Base-by-base conservation (phyloP, 1,284 basidiomycete species). In the Ganoderma leucocontextum region DNA sequence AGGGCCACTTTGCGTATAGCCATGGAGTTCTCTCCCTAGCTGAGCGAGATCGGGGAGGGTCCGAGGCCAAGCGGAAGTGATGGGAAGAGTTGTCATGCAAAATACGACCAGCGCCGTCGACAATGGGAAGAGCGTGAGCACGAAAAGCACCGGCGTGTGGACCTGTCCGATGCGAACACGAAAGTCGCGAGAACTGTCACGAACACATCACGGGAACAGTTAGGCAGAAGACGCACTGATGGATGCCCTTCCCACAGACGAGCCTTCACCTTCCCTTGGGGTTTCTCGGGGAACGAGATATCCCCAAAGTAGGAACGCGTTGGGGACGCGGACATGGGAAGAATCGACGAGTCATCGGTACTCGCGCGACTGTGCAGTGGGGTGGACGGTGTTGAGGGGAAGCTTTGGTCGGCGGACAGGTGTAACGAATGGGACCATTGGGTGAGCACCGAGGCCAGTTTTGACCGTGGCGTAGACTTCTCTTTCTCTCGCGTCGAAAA, bases 21-120 rank as follows among this genome's bases (percentile, higher is more conserved):
- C 87, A 74, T 92, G 91, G 8, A 95, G 85, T 70, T 94, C 92
- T 53, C 87, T 83, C 9, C 91, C 92, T 12, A 95, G 82, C 74
- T 89, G 86, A 25, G 92, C 89, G 49, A 94, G 85, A 75, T 95
- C 93, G 13, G 89, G 81, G 41, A 94, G 80, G 19, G 90, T 94
- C 62, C 85, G 86, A 10, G 93, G 93, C 90, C 93, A 93, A 25
- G 89, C 81, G 70, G 90, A 83, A 61, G 91, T 88, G 71, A 94
- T 90, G 57, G 93, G 93, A 2, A 95, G 85, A 0, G 88, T 85
- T 52, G 82, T 84, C 62, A 89, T 81, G 41, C 81, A 81, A 66
- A 84, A 74, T 60, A 88, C 78, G n/a, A 89, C 84, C 10, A 88
- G 65, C 13, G 79, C 80, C 19, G 87, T 85, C 10, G 88, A 91